A percentile compares a stretch with the other conserved stretches of the same genome.
Evolutionary conservation across 768 basidiomycete species (phyloP).

Genomic region (Lactarius akahatsu): DNA sequence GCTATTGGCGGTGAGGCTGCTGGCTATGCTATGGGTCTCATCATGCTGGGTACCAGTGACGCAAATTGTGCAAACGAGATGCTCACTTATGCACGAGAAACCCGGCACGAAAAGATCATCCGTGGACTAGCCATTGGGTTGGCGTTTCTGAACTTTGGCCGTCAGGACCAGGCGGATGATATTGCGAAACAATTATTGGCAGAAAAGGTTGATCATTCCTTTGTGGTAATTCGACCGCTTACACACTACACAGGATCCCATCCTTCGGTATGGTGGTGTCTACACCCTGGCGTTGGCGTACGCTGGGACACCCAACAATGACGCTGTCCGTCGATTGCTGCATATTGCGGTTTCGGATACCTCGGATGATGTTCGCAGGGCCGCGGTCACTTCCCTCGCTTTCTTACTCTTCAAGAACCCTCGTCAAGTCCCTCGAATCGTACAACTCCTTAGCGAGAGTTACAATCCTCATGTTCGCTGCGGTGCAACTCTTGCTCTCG

Average conservation of each 20-base stretch:
- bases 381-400: constrained; percentile 93
- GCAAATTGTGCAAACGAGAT: constrained; percentile 84
- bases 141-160: constrained; percentile 89
- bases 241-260: constrained; percentile 69
- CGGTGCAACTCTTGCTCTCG: constrained; percentile 93
- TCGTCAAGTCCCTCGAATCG: constrained; percentile 91
- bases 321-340: constrained; percentile 84
- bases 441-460: constrained; percentile 94
- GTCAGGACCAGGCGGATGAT: constrained; percentile 89
- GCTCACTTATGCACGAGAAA: constrained; percentile 94
- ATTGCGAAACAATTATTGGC: constrained; percentile 73
- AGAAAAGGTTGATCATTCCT: constrained; percentile 66
- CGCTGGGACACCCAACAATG: constrained; percentile 93
- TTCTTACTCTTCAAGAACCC: constrained; percentile 98
- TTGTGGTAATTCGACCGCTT: constrained; percentile 9
- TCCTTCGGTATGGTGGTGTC: constrained; percentile 95
- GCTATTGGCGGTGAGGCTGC: constrained; percentile 95
- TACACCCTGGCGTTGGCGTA: constrained; percentile 96
- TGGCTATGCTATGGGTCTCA: constrained; percentile 95
- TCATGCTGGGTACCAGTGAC: constrained; percentile 95
- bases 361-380: constrained; percentile 94
- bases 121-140: constrained; percentile 91
- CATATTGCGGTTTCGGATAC: constrained; percentile 99
- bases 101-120: constrained; percentile 99
- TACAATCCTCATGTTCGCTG: constrained; percentile 99